Evolutionary conservation across 2,329 filamentous ascomycete species (phyloP), one percentile per base, ranked within the genome.

Genomic region (Coniochaeta sp.): DNA sequence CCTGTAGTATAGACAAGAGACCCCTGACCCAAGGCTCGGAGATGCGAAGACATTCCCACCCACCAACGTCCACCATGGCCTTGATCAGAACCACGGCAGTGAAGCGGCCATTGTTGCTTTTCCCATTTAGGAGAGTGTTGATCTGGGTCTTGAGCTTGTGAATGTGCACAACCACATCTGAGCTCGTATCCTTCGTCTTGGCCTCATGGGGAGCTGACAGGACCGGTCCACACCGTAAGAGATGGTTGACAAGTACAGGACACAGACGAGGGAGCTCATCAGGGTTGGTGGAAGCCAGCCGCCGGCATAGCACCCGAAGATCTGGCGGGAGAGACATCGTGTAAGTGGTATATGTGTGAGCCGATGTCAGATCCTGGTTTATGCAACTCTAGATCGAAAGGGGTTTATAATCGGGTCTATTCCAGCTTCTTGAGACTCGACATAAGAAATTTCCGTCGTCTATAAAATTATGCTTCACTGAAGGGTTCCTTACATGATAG

Each of bases 141-240:
- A 96, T 75, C 50, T 89, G 83, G 4, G 87, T 89, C 64, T 87
- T 89, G 61, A 95, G 76, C 65, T 88, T 92, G 68, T 95, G 89
- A 1, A 94, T 78, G 18, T 90, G 78, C n/a, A 86, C 73, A 0
- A 83, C 71, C 40, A 76, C 75, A 54, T 92, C 89, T 0, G 85
- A 79, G 6, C 72, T 70, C 55, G 77, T 80, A 52, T 81, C 75
- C 59, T 85, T 86, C 55, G 73, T 70, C 51, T 80, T 78, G 53
- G 79, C 74, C 51, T 83, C 80, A 28, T 81, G 78, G 7, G 83
- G 70, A 5, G 78, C 71, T 4, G 88, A 87, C 31, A 95, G 74
- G 26, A 87, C 66, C 32, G 70, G 70, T 54, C 74, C 74, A 63
- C 80, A 85, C 50, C 78, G 76, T 51, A 79, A 65, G 31, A 84